Base-by-base conservation (phyloP, 495 filamentous ascomycete species). In the Aspergillus ostianus region DNA sequence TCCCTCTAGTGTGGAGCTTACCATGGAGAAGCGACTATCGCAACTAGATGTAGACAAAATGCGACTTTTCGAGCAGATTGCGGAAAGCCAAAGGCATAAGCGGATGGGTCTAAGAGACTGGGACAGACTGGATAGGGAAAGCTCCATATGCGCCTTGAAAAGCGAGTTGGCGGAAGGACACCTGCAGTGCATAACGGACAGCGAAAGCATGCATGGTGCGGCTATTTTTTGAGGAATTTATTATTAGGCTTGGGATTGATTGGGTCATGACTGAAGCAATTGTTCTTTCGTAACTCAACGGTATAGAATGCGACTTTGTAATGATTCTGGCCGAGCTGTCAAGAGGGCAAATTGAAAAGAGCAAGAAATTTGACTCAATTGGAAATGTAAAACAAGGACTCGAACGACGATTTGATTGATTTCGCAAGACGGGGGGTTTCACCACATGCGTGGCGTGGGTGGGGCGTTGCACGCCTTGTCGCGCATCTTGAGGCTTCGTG, bases 131-230 rank as follows among this genome's bases (percentile, higher is more conserved):
- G 80, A 86, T 59, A 70, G 83, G 23, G 86, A 89, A 68, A 83
- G 77, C 50, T 80, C 80, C 17, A 82, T 82, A 47, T 82, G 81
- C 30, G 81, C 81, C 4, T 64, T 87, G 53, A 83, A 81, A 67
- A 83, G 80, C 57, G 84, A 87, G 56, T 64, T 88, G 53, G 85
- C 85, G 2, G 86, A 88, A 65, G 73, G 80, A n/a, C 77, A 84
- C 58, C 64, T 89, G 51, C 80, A 84, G 57, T 73, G 80, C 48
- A 78, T 84, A 57, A 73, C 83, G 45, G 84, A 84, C 64, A 77
- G 77, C 45, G 84, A 86, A 60, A 74, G 73, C 54, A 61, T 72
- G 44, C 76, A 75, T 44, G 70, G 67, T 32, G 76, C 78, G 36
- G 68, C 72, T 29, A 71, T 74, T 6, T 84, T 83, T 54, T 83